Evolutionary conservation across 768 basidiomycete species (phyloP).

Genomic region (Lactarius sp.): DNA sequence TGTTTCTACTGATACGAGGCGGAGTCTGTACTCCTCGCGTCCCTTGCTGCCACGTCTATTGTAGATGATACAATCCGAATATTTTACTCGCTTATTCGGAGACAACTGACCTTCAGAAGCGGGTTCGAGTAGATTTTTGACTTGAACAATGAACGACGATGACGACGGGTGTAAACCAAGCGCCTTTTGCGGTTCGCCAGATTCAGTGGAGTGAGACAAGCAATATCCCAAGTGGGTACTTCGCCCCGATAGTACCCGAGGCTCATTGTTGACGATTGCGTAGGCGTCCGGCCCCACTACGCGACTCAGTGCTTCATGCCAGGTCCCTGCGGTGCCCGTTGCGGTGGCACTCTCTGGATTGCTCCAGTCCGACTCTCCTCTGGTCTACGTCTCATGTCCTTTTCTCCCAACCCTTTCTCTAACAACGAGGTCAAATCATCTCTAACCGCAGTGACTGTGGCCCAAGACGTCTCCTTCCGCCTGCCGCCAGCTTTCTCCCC

Average conservation of each 20-base stretch:
- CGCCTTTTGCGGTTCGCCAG: slow-evolving; percentile 51
- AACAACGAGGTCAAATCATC: slow-evolving; percentile 46
- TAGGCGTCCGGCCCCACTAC: slow-evolving; percentile 57
- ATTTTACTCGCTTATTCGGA: slow-evolving; percentile 37
- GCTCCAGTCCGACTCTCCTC: slow-evolving; percentile 34
- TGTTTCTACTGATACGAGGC: slow-evolving; percentile 48
- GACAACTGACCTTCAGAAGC: slow-evolving; percentile 33
- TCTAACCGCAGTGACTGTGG: slow-evolving; percentile 44
- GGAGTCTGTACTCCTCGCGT: slow-evolving; percentile 39
- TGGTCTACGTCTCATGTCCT: slow-evolving; percentile 58
- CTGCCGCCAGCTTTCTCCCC: slow-evolving; percentile 30
- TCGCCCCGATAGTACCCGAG: slow-evolving; percentile 40
- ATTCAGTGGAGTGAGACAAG: slow-evolving; percentile 46
- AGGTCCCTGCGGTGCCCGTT: slow-evolving; percentile 35
- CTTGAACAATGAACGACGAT: slow-evolving; percentile 52
- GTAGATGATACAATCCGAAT: slow-evolving; percentile 44
- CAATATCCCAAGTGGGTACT: slow-evolving; percentile 55
- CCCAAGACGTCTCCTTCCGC: slow-evolving; percentile 51
- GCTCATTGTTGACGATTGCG: slow-evolving; percentile 49
- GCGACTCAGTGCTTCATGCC: slow-evolving; percentile 49
- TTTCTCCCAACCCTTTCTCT: slow-evolving; percentile 47
- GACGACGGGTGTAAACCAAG: slow-evolving; percentile 57
- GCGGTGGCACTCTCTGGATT: slow-evolving; percentile 1
- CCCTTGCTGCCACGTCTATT: slow-evolving; percentile 37
- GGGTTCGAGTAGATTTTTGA: slow-evolving; percentile 55